Evolutionary conservation across 257 asterid species (phyloP).

Genomic region (Solanum ossicruentum): DNA sequence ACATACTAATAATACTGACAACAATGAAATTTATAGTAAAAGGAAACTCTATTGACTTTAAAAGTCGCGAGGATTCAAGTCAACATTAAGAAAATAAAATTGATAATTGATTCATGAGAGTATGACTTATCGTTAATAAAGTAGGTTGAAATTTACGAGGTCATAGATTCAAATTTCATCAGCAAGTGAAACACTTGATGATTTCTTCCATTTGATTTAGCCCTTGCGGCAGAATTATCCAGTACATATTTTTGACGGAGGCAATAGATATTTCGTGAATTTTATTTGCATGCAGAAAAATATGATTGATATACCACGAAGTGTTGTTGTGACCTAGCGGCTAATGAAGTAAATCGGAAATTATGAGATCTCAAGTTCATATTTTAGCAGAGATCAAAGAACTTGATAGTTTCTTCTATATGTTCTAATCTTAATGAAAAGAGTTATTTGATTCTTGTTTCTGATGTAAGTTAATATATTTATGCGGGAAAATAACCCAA

Average conservation of each 20-base stretch:
- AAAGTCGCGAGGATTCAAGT: too few relatives aligned
- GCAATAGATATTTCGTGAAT: not conserved
- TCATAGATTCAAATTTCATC: not conserved
- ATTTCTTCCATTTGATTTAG: not conserved
- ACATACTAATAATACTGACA: too few relatives aligned
- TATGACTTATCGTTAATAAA: not conserved
- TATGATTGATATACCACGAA: not conserved
- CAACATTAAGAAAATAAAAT: too few relatives aligned
- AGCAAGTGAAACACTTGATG: not conserved
- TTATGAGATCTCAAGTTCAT: accelerated
- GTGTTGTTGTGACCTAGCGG: not conserved
- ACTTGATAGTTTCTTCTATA: not conserved
- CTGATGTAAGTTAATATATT: not conserved
- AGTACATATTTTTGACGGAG: not conserved
- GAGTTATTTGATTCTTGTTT: not conserved
- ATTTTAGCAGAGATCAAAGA: not conserved
- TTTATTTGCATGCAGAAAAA: not conserved
- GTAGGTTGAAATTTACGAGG: accelerated
- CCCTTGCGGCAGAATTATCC: not conserved
- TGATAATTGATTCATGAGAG: too few relatives aligned
- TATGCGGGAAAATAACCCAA: not conserved
- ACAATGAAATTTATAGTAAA: too few relatives aligned
- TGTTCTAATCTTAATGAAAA: not conserved
- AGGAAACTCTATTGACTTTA: too few relatives aligned
- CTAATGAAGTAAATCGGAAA: not conserved